Base-by-base conservation (phyloP, 75 land plant species). In the Isoetes taiwanensis region DNA sequence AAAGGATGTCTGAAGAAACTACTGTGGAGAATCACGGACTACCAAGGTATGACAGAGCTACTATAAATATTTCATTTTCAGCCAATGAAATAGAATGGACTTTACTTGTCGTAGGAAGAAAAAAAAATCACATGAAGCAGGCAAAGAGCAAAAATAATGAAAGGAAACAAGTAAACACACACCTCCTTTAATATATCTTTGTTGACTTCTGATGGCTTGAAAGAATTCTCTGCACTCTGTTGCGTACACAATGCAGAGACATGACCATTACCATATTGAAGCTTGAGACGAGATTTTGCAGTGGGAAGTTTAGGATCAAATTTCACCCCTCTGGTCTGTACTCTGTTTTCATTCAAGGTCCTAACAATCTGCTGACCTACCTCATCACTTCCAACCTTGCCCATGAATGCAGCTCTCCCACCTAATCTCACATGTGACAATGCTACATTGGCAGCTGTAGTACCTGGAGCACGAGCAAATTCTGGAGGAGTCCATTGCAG, bases 171-270 rank as follows among this genome's bases (percentile, higher is more conserved):
- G 16, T 24, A 2, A 57, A 27, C 33, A 2, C 1, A 27, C 58
- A 90, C 97, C 97, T 91, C 94, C 58, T 81, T 91, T 5, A 91
- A 54, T 27, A 86, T 77, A 61, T 86, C 85, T 38, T 72, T 68
- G 38, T 86, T 79, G 46, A 91, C 72, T 32, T 91, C 94, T 24
- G 76, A 67, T 37, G 33, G 64, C n/a, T 61, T 28, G 4, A 91
- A 60, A 54, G 66, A 70, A 46, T 78, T 82, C 52, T 91, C 97
- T 1, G 88, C 97, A 68, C 77, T 76, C 1, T 83, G 78, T 61
- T 56, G 68, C 20, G 60, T 64, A 65, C 71, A 65, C 39, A 62
- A 63, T 77, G 79, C 71, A 50, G 43, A 68, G 52, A 81, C 64
- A 62, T 69, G 73, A 19, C 72, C 68, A 55, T 77, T 76, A 23